Evolutionary conservation across 2,329 filamentous ascomycete species (phyloP).

Genomic region (Parastagonospora avenae): DNA sequence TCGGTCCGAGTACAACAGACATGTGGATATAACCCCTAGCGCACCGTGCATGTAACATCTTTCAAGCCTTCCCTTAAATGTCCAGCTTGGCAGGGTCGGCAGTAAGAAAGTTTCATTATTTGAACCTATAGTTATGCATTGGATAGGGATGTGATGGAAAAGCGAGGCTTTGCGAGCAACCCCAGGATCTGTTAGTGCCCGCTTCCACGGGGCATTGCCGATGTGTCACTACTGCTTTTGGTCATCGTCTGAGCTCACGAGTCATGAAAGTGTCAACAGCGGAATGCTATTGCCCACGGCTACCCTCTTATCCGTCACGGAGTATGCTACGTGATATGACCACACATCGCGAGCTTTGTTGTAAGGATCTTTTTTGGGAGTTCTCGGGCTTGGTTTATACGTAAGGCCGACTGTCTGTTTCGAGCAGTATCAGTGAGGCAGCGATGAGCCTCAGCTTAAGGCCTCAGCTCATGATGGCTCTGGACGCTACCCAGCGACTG

Average conservation of each 20-base stretch:
- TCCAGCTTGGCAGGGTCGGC: slow-evolving; percentile 5
- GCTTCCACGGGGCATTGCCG: neutral
- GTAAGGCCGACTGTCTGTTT: slow-evolving; percentile 1
- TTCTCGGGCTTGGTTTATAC: neutral
- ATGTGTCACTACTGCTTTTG: neutral
- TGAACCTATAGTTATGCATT: slow-evolving; percentile 1
- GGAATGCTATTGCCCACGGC: neutral
- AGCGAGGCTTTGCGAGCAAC: neutral
- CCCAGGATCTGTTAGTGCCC: neutral
- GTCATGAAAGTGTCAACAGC: neutral
- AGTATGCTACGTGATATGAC: neutral
- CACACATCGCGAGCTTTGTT: neutral
- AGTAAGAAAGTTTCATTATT: neutral
- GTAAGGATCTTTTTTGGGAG: neutral
- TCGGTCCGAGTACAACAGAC: neutral
- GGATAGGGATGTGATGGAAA: neutral
- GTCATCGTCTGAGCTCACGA: neutral
- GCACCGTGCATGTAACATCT: slow-evolving; percentile 5
- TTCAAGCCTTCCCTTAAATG: neutral
- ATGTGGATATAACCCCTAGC: neutral
- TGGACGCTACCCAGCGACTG: too few relatives aligned
- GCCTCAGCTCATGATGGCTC: neutral
- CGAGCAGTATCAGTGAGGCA: neutral
- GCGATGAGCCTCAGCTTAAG: neutral
- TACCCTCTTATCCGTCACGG: neutral